Evolutionary conservation across 768 basidiomycete species (phyloP).

Genomic region (Boletus rubescentipes): DNA sequence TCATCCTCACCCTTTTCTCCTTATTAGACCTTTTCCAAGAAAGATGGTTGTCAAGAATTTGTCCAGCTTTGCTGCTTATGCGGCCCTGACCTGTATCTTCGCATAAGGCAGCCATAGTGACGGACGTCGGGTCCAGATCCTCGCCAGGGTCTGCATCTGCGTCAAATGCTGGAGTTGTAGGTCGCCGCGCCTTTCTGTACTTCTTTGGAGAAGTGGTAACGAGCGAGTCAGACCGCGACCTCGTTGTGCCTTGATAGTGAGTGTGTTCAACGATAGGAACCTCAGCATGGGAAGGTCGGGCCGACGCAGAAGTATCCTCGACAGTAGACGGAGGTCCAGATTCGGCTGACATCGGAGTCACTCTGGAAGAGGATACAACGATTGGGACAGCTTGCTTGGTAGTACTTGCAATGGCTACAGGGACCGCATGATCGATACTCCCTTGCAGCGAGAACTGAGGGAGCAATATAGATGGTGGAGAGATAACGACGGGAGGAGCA

Average conservation of each 20-base stretch:
- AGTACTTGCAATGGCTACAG: not conserved
- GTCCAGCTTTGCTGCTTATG: slow-evolving; percentile 72
- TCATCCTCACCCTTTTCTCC: slow-evolving; percentile 66
- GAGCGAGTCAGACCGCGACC: slow-evolving; percentile 16
- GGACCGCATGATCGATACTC: not conserved
- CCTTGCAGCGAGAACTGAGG: slow-evolving; percentile 11
- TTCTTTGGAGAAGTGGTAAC: slow-evolving; percentile 31
- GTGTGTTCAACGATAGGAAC: slow-evolving; percentile 8
- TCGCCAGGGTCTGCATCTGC: slow-evolving; percentile 66
- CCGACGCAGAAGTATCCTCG: not conserved
- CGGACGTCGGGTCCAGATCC: slow-evolving; percentile 74
- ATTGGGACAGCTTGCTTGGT: slow-evolving; percentile 17
- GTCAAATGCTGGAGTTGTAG: slow-evolving; percentile 57
- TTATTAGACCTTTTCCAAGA: slow-evolving; percentile 69
- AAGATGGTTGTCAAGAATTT: slow-evolving; percentile 68
- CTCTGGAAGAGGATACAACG: slow-evolving; percentile 19
- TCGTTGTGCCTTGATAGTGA: slow-evolving; percentile 18
- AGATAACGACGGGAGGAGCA: not conserved
- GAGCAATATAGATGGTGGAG: slow-evolving; percentile 3
- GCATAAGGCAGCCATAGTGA: slow-evolving; percentile 83
- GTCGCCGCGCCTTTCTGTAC: slow-evolving; percentile 38
- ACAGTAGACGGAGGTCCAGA: not conserved
- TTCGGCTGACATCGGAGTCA: not conserved
- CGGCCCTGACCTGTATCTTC: slow-evolving; percentile 77
- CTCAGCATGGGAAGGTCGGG: slow-evolving; percentile 19